Conservation (phyloP, 495 filamentous ascomycete genomes). For the Aspergillus bertholletiae region DNA sequence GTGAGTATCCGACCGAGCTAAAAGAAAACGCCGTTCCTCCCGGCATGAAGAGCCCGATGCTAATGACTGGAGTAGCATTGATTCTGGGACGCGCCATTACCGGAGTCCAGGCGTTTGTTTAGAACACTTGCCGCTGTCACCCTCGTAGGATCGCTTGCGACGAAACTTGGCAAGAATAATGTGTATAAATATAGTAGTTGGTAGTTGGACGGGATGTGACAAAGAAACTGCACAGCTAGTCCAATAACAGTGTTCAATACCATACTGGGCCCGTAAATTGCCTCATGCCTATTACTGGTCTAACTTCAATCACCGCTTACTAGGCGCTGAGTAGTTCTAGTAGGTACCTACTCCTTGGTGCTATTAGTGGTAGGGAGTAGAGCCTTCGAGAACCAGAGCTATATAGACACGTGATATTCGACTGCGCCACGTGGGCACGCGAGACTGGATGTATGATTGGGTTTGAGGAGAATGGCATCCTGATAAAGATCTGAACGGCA, state of each 20-base stretch:
- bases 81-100: constrained; percentile 70
- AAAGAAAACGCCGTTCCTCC: neutral
- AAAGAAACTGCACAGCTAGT: too few relatives aligned
- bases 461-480: too few relatives aligned
- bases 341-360: neutral
- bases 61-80: constrained; percentile 43
- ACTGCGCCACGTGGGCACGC: constrained; percentile 9
- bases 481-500: too few relatives aligned
- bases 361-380: neutral
- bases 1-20: constrained; percentile 48
- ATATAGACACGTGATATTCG: neutral
- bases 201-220: too few relatives aligned
- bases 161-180: too few relatives aligned
- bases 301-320: too few relatives aligned
- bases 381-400: neutral
- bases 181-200: too few relatives aligned
- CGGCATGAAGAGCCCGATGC: constrained; percentile 4
- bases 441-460: neutral
- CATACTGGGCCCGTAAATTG: too few relatives aligned
- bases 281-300: too few relatives aligned
- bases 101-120: constrained; percentile 66
- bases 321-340: neutral
- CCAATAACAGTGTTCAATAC: too few relatives aligned
- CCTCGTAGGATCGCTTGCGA: neutral
- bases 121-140: neutral